These are phyloP conservation scores for Pythium guiyangense DNA, from an alignment of 352 stramenopile species.

Conservation along the genomic window DNA sequence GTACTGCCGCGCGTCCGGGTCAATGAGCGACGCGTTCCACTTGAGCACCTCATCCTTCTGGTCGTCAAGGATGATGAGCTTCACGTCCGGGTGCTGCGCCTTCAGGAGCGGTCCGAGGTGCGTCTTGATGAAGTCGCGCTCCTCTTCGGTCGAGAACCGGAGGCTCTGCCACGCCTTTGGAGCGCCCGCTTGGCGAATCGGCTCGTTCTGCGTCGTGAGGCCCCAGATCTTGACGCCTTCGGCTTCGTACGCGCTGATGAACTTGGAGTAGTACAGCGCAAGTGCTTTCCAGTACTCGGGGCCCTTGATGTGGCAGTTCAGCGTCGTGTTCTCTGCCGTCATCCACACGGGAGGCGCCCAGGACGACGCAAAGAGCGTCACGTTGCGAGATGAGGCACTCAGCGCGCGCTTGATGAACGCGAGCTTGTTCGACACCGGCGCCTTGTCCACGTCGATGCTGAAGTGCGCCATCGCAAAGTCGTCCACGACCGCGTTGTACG, in stretches of 20 bases:
- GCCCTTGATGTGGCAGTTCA: too few species aligned
- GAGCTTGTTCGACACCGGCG: too few species aligned
- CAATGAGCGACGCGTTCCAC: slow-evolving; percentile 37
- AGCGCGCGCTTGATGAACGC: too few species aligned
- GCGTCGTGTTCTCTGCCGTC: slow-evolving; percentile 64
- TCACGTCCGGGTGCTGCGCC: too few species aligned
- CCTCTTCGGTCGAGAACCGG: slow-evolving; percentile 41
- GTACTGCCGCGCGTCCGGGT: slow-evolving; percentile 57
- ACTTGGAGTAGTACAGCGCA: too few species aligned
- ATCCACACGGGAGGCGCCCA: slow-evolving; percentile 88
- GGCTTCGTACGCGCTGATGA: slow-evolving; percentile 67
- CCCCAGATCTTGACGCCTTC: slow-evolving; percentile 74
- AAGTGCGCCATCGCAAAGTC: too few species aligned
- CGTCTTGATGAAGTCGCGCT: slow-evolving; percentile 67
- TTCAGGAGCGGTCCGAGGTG: slow-evolving; percentile 68
- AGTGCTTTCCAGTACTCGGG: slow-evolving; percentile 68
- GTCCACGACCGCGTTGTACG: too few species aligned
- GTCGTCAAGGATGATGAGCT: slow-evolving; percentile 84
- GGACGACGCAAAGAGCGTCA: slow-evolving; percentile 72
- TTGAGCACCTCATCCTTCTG: slow-evolving; percentile 70
- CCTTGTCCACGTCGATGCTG: too few species aligned
- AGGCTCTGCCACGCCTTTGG: slow-evolving; percentile 54
- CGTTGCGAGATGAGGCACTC: slow-evolving; percentile 25
- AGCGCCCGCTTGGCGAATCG: slow-evolving; percentile 28
- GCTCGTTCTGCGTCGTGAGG: too few species aligned